Percentiles rank a stretch among this genome's conserved stretches.
phyloP scores from a whole-genome alignment of 2,329 filamentous ascomycete genomes.

The Pseudogymnoascus sp. region DNA sequence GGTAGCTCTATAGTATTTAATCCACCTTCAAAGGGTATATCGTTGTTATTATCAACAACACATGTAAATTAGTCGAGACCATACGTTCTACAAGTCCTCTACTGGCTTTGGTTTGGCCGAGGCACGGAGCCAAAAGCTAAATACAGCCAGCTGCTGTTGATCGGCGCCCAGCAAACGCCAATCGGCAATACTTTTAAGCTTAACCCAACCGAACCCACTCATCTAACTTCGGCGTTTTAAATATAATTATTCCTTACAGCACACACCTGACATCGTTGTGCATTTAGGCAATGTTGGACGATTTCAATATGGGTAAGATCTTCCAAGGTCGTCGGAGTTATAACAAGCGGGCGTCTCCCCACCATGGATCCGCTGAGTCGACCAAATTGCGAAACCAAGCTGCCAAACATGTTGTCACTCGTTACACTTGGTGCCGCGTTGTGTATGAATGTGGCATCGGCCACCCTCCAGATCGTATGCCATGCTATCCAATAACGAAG shows the following conservation, averaged over 20 bases:
- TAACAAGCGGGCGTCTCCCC: not conserved
- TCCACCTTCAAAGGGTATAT: not conserved
- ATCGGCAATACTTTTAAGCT: not conserved
- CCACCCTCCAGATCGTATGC: constrained; percentile 10
- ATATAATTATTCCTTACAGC: constrained; percentile 1
- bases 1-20: not conserved
- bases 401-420: not conserved
- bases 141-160: not conserved
- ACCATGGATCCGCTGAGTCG: not conserved
- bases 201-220: not conserved
- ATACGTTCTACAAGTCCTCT: not conserved
- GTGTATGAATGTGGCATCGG: constrained; percentile 9
- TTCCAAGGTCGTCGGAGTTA: not conserved
- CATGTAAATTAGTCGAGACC: not conserved
- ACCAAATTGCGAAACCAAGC: not conserved
- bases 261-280: not conserved
- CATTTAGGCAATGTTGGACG: not conserved
- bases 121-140: not conserved
- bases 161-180: not conserved
- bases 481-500: not conserved
- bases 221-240: constrained; percentile 1
- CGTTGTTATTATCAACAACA: not conserved
- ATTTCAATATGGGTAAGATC: not conserved
- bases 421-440: not conserved
- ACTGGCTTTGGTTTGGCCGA: not conserved